These are phyloP conservation scores for Leccinum huronense DNA, from an alignment of 1,284 basidiomycete species.

Conservation along the genomic window DNA sequence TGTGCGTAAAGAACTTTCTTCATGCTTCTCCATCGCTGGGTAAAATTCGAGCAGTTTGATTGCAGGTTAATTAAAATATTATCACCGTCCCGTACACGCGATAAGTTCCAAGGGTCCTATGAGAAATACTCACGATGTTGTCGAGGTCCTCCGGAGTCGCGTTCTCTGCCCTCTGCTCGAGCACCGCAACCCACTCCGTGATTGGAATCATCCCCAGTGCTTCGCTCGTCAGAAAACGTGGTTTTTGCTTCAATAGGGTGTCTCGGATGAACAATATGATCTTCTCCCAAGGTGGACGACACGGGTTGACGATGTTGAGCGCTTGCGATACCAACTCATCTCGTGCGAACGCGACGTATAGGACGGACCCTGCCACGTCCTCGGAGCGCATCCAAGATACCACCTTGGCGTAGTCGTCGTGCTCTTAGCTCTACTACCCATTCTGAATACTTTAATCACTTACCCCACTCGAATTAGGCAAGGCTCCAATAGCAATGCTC, in stretches of 20 bases:
- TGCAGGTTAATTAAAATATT: slow-evolving; percentile 19
- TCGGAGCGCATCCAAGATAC: slow-evolving; percentile 28
- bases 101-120: neutral
- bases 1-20: no score
- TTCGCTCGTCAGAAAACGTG: neutral
- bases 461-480: slow-evolving; percentile 16
- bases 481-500: slow-evolving; percentile 23
- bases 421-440: slow-evolving; percentile 2
- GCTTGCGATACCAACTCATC: slow-evolving; percentile 4
- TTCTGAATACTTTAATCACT: neutral
- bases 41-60: slow-evolving; percentile 28
- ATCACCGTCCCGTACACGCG: neutral
- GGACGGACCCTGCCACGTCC: slow-evolving; percentile 19
- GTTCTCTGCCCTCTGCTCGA: slow-evolving; percentile 17
- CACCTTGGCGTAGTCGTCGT: slow-evolving; percentile 12
- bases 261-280: slow-evolving; percentile 21
- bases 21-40: no score
- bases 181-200: slow-evolving; percentile 19
- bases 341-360: slow-evolving; percentile 25
- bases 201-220: slow-evolving; percentile 18
- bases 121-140: slow-evolving; percentile 18
- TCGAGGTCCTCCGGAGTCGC: slow-evolving; percentile 13
- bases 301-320: slow-evolving; percentile 27
- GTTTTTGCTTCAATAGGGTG: slow-evolving; percentile 9
- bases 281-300: slow-evolving; percentile 15